Evolutionary conservation across 1,139 yeast genomes (phyloP).

Genomic region (Sugiyamaella grinbergsii): DNA sequence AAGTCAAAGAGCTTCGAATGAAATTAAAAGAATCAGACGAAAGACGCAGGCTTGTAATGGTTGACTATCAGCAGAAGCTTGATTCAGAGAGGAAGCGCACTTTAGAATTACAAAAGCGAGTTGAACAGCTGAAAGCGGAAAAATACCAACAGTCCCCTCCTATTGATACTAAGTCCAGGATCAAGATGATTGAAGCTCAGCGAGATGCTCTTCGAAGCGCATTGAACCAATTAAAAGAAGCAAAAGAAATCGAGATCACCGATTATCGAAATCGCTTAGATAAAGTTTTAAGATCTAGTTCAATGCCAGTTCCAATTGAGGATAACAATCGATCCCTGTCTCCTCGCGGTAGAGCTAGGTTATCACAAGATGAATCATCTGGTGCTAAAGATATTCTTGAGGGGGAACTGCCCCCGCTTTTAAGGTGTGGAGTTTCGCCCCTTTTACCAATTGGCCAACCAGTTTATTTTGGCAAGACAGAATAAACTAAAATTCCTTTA

Average conservation of each 20-base stretch:
- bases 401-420: constrained; percentile 12
- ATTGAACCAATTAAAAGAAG: constrained; percentile 42
- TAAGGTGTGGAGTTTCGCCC: constrained; percentile 26
- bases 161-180: constrained; percentile 15
- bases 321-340: not conserved
- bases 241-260: constrained; percentile 43
- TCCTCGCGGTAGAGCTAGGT: not conserved
- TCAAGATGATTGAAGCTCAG: constrained; percentile 46
- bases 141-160: constrained; percentile 39
- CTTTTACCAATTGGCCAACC: constrained; percentile 27
- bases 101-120: constrained; percentile 33
- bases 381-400: not conserved
- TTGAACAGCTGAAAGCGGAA: constrained; percentile 28
- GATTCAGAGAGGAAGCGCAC: constrained; percentile 35
- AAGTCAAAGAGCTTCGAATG: constrained; percentile 28
- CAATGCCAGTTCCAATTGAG: not conserved
- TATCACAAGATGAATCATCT: not conserved
- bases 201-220: constrained; percentile 63
- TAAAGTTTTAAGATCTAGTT: constrained; percentile 6
- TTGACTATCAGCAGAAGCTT: constrained; percentile 38
- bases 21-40: constrained; percentile 36
- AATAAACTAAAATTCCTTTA: no score
- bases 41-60: constrained; percentile 31
- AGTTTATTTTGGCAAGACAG: constrained; percentile 14
- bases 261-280: constrained; percentile 24